Evolutionary conservation across 805 yeast genomes (phyloP).

Genomic region (Lachancea thermotolerans): DNA sequence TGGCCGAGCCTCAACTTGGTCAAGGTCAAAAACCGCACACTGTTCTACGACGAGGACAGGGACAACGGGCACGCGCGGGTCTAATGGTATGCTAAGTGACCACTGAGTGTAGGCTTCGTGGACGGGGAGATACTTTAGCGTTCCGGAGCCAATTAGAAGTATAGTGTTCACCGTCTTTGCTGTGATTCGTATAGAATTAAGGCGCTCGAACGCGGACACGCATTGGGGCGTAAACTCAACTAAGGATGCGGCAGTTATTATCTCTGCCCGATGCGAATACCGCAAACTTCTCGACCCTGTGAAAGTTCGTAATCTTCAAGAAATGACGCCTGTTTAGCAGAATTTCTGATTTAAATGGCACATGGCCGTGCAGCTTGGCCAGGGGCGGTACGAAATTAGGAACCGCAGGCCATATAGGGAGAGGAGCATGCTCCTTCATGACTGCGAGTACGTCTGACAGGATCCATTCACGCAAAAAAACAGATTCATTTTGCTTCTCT

Average conservation of each 20-base stretch:
- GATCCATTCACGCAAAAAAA: conserved; percentile 24
- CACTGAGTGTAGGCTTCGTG: conserved; percentile 1
- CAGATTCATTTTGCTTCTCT: conserved; percentile 15
- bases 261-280: conserved; percentile 27
- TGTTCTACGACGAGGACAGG: conserved; percentile 22
- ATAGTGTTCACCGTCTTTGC: conserved; percentile 20
- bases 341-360: conserved; percentile 9
- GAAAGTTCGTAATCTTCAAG: conserved; percentile 21
- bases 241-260: conserved; percentile 21
- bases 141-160: conserved; percentile 22
- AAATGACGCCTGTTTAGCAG: conserved; percentile 16
- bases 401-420: conserved; percentile 4
- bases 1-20: conserved; percentile 16
- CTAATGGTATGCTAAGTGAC: neutral
- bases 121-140: conserved; percentile 4
- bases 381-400: conserved; percentile 10
- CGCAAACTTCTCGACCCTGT: conserved; percentile 15
- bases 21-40: conserved; percentile 22
- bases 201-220: conserved; percentile 25
- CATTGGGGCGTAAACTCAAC: conserved; percentile 29
- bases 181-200: conserved; percentile 21
- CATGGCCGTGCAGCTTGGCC: conserved; percentile 2
- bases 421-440: conserved; percentile 3
- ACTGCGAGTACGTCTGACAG: neutral
- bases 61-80: conserved; percentile 2